A percentile compares a stretch with the other conserved stretches of the same genome.
phyloP scores from a whole-genome alignment of 305 asterid species.

The Plantago coronopus region DNA sequence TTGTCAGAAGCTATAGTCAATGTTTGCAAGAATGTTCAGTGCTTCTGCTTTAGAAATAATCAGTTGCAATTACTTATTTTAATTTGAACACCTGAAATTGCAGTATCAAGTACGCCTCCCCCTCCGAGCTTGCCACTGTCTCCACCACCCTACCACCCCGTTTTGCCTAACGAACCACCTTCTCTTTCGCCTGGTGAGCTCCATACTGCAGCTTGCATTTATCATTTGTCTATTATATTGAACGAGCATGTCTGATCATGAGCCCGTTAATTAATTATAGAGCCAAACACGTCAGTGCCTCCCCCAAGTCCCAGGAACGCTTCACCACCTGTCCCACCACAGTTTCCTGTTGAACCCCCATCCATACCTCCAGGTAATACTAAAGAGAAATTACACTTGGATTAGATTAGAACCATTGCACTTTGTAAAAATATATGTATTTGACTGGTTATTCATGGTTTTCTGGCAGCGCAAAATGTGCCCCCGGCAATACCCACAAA shows the following conservation, averaged over 20 bases:
- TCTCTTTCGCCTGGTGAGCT: constrained; percentile 47
- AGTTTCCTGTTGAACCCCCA: constrained; percentile 40
- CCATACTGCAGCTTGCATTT: constrained; percentile 23
- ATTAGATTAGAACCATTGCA: not conserved
- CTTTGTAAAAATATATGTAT: not conserved
- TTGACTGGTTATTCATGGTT: not conserved
- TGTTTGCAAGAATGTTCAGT: too few relatives aligned
- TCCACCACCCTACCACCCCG: constrained; percentile 38
- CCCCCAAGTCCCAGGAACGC: constrained; percentile 34
- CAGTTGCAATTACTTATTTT: not conserved
- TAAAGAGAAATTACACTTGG: constrained; percentile 7
- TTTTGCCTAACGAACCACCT: constrained; percentile 38
- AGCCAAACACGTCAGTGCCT: constrained; percentile 29
- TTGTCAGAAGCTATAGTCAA: too few relatives aligned
- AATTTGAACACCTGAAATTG: constrained; percentile 18
- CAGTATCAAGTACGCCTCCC: constrained; percentile 42
- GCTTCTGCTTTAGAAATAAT: too few relatives aligned
- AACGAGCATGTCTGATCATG: constrained; percentile 1
- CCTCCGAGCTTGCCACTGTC: constrained; percentile 33
- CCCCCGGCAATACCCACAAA: constrained; percentile 40
- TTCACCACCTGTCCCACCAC: constrained; percentile 35
- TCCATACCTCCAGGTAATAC: constrained; percentile 61
- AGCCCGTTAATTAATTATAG: constrained; percentile 14
- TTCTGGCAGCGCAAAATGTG: constrained; percentile 21
- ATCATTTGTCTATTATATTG: constrained; percentile 12